Conservation (phyloP, 1,284 basidiomycete genomes). For the Thelephora terrestris region DNA sequence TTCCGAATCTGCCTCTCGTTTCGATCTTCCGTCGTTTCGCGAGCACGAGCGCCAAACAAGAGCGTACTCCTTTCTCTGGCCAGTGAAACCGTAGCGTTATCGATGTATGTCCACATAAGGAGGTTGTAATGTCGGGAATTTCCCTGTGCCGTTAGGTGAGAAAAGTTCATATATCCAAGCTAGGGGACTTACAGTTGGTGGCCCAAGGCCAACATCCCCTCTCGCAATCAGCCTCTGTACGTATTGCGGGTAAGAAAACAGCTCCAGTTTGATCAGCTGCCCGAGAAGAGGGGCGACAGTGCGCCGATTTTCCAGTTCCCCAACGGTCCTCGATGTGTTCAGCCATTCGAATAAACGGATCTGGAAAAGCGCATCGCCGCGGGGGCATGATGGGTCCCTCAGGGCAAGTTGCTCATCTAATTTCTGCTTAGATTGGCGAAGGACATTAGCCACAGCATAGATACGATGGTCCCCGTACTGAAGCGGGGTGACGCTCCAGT, state of each 20-base stretch:
- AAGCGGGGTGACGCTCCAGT: constrained; percentile 78
- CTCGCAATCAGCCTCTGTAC: constrained; percentile 79
- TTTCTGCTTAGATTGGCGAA: constrained; percentile 60
- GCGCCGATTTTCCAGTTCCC: constrained; percentile 45
- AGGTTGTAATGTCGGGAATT: constrained; percentile 58
- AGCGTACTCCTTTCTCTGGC: constrained; percentile 57
- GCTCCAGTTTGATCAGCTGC: constrained; percentile 61
- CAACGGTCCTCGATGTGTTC: constrained; percentile 55
- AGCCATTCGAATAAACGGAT: constrained; percentile 81
- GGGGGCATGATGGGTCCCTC: constrained; percentile 42
- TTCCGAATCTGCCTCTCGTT: constrained; percentile 59
- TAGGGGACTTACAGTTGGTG: constrained; percentile 33
- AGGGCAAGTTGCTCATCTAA: constrained; percentile 50
- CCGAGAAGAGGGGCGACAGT: constrained; percentile 69
- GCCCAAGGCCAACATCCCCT: constrained; percentile 55
- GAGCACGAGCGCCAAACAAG: constrained; percentile 53
- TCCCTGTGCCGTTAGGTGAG: constrained; percentile 14
- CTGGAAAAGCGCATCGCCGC: constrained; percentile 46
- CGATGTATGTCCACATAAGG: constrained; percentile 58
- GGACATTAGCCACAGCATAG: constrained; percentile 70
- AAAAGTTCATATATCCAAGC: not conserved
- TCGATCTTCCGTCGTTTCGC: constrained; percentile 57
- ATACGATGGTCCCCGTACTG: constrained; percentile 83
- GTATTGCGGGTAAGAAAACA: constrained; percentile 82
- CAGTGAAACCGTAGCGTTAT: constrained; percentile 43